phyloP scores from a whole-genome alignment of 2,329 filamentous ascomycete genomes.

The Colletotrichum echinochloae region DNA sequence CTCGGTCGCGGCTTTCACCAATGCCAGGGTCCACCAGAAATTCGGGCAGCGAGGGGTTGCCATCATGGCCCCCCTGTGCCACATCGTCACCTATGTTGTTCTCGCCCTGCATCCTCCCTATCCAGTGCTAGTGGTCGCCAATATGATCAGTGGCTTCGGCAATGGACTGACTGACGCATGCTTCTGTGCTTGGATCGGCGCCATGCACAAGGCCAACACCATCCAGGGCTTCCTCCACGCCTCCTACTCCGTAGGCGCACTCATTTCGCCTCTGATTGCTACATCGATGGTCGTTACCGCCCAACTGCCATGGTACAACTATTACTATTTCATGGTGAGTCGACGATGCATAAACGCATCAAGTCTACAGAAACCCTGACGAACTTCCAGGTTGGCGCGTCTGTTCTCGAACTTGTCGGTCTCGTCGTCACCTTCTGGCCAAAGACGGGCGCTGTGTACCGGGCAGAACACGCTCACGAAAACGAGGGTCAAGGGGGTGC shows the following conservation, averaged over 20 bases:
- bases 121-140: constrained; percentile 71
- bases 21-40: constrained; percentile 69
- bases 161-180: constrained; percentile 71
- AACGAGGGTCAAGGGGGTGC: constrained; percentile 44
- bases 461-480: constrained; percentile 51
- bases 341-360: constrained; percentile 16
- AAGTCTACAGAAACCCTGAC: background rate
- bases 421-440: constrained; percentile 69
- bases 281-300: constrained; percentile 74
- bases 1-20: constrained; percentile 69
- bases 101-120: constrained; percentile 73
- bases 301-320: constrained; percentile 72
- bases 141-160: constrained; percentile 73
- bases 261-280: constrained; percentile 73
- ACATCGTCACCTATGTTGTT: constrained; percentile 71
- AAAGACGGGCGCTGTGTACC: constrained; percentile 67
- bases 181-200: constrained; percentile 66
- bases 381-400: constrained; percentile 56
- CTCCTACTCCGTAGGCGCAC: constrained; percentile 74
- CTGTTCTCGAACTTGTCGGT: constrained; percentile 66
- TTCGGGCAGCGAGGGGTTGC: constrained; percentile 76
- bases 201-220: constrained; percentile 76
- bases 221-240: constrained; percentile 75
- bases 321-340: constrained; percentile 78
- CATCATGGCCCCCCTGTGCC: constrained; percentile 69